These are phyloP conservation scores for Aspergillus vadensis DNA, from an alignment of 2,329 filamentous ascomycete species.

Conservation along the genomic window DNA sequence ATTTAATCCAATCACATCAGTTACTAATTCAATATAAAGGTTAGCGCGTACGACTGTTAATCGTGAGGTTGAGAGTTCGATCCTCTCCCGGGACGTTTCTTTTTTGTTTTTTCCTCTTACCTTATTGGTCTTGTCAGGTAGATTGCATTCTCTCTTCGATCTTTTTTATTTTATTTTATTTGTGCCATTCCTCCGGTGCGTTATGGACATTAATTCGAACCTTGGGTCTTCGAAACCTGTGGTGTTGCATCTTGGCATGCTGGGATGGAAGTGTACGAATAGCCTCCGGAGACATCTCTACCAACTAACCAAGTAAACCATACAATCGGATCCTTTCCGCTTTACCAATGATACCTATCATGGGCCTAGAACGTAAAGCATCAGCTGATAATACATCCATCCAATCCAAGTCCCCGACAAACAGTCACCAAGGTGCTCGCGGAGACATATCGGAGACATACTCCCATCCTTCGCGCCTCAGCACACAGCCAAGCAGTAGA, in stretches of 20 bases:
- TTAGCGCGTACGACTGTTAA: constrained; percentile 6
- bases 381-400: not conserved
- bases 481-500: not conserved
- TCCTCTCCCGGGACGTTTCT: constrained; percentile 2
- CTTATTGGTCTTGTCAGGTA: no score
- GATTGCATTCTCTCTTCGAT: not conserved
- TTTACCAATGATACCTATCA: no score
- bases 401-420: not conserved
- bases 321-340: no score
- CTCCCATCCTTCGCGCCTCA: not conserved
- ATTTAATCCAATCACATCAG: not conserved
- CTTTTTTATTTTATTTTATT: not conserved
- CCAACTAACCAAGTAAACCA: no score
- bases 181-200: not conserved
- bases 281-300: no score
- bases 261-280: no score
- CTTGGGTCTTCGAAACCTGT: fast-evolving
- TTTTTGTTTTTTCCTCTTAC: not conserved
- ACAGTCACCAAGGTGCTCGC: not conserved
- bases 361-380: not conserved
- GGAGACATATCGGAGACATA: constrained; percentile 22
- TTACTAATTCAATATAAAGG: not conserved
- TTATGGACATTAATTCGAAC: no score
- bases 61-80: constrained; percentile 6
- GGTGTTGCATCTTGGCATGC: no score